Evolutionary conservation across 148 eudicot species (phyloP).

Genomic region (Chenopodium suecicum): DNA sequence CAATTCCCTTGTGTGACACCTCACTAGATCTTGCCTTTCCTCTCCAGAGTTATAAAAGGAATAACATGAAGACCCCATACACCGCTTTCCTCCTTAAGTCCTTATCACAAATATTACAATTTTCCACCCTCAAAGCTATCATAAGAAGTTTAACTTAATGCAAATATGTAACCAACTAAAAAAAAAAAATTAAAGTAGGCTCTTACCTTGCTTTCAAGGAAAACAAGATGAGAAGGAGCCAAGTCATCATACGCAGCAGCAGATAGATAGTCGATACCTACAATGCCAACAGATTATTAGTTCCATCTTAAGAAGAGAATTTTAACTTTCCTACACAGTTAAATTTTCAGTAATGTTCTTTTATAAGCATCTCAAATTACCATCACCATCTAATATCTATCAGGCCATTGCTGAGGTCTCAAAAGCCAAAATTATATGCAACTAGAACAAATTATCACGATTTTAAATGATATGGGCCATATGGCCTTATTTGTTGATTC

Average conservation of each 20-base stretch:
- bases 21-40: too few species aligned
- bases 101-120: too few species aligned
- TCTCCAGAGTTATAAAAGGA: too few species aligned
- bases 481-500: too few species aligned
- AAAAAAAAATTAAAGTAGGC: neutral
- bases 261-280: constrained; percentile 58
- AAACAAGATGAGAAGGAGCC: constrained; percentile 65
- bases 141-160: too few species aligned
- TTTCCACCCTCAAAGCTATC: too few species aligned
- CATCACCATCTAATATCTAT: neutral
- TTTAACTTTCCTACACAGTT: neutral
- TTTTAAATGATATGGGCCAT: too few species aligned
- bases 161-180: neutral
- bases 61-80: too few species aligned
- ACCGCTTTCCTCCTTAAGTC: too few species aligned
- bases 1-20: too few species aligned
- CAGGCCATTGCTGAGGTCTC: neutral
- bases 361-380: neutral
- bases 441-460: too few species aligned
- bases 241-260: constrained; percentile 75
- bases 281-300: neutral
- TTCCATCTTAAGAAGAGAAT: neutral
- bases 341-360: neutral
- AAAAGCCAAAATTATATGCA: too few species aligned
- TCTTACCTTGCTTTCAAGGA: constrained; percentile 68